Evolutionary conservation across 768 basidiomycete species (phyloP).

Genomic region (Naganishia onofrii): DNA sequence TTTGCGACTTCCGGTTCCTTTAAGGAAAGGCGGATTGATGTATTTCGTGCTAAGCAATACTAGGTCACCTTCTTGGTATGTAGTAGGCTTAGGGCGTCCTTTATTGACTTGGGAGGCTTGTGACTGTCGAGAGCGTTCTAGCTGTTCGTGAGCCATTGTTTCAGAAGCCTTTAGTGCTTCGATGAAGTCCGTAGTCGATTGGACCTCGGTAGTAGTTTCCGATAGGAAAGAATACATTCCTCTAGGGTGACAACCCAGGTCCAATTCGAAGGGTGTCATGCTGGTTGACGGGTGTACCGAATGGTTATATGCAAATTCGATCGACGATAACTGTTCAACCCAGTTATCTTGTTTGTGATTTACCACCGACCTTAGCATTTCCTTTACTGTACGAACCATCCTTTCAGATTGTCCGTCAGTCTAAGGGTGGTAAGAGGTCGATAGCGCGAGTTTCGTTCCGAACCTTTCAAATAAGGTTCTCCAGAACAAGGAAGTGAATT

Average conservation of each 20-base stretch:
- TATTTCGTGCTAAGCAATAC: constrained; percentile 24
- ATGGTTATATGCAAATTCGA: constrained; percentile 53
- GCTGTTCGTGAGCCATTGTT: neutral
- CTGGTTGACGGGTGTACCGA: constrained; percentile 43
- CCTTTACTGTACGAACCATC: constrained; percentile 9
- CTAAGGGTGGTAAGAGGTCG: constrained; percentile 55
- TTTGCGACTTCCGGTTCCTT: neutral
- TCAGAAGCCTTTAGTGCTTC: neutral
- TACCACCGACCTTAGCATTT: constrained; percentile 10
- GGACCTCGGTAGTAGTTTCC: neutral
- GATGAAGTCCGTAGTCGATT: neutral
- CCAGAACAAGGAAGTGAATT: constrained; percentile 57
- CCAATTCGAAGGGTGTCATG: constrained; percentile 50
- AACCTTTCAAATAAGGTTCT: constrained; percentile 46
- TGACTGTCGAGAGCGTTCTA: neutral
- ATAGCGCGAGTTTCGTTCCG: constrained; percentile 51
- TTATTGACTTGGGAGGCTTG: neutral
- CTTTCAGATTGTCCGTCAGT: neutral
- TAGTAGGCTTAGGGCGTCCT: neutral
- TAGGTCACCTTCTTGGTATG: neutral
- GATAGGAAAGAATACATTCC: neutral
- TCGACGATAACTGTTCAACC: constrained; percentile 49
- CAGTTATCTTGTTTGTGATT: constrained; percentile 51
- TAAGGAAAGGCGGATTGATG: constrained; percentile 7
- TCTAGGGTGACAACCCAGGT: constrained; percentile 45